A percentile compares a stretch with the other conserved stretches of the same genome.
Evolutionary conservation across 208 protist species (phyloP).

Genomic region (Acanthamoeba royreba): DNA sequence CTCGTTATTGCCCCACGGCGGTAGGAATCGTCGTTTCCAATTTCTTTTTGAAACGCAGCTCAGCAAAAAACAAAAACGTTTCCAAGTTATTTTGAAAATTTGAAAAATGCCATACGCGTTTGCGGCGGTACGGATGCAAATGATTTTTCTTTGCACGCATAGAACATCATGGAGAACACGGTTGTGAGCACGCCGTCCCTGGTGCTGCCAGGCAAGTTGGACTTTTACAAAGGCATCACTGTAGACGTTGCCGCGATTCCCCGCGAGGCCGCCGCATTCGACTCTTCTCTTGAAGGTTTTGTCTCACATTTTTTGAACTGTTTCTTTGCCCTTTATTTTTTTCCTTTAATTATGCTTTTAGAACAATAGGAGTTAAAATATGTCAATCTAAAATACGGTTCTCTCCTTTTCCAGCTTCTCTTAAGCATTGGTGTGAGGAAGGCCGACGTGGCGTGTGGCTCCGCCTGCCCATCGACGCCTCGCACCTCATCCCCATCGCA

Average conservation of each 20-base stretch:
- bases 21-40: no score
- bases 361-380: neutral
- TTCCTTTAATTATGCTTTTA: neutral
- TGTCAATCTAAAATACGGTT: neutral
- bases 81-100: no score
- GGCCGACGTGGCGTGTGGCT: neutral
- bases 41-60: no score
- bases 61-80: no score
- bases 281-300: neutral
- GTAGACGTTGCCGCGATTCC: neutral
- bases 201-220: neutral
- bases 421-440: neutral
- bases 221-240: conserved; percentile 33
- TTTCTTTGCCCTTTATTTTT: neutral
- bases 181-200: no score
- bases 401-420: neutral
- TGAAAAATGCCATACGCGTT: no score
- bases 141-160: no score
- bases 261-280: neutral
- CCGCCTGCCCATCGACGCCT: neutral
- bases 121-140: no score
- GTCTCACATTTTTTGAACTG: neutral
- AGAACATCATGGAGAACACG: no score
- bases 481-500: neutral
- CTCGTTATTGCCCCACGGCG: no score